Conservation (phyloP, 2,329 filamentous ascomycete genomes). For the Sphaerulina vaccinii region DNA sequence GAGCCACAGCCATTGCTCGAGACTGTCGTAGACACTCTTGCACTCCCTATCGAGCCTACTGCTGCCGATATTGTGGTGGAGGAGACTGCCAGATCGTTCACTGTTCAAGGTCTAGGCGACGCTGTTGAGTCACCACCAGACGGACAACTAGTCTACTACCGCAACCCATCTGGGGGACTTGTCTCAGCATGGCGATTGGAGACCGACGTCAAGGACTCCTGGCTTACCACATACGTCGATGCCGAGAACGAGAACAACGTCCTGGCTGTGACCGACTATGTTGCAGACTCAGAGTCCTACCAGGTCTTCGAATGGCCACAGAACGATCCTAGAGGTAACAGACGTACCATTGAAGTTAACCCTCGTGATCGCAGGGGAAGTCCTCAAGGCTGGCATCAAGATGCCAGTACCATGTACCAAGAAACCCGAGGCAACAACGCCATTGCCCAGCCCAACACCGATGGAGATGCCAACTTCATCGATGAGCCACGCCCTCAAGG, state of each 20-base stretch:
- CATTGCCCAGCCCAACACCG: conserved; percentile 55
- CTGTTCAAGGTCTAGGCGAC: conserved; percentile 51
- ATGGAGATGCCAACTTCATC: conserved; percentile 46
- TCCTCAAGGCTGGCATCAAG: conserved; percentile 55
- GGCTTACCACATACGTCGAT: conserved; percentile 60
- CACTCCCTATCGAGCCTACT: conserved; percentile 43
- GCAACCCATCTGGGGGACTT: conserved; percentile 49
- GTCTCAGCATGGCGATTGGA: conserved; percentile 58
- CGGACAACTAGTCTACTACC: conserved; percentile 57
- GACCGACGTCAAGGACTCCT: conserved; percentile 57
- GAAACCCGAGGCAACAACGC: conserved; percentile 60
- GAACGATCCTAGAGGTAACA: conserved; percentile 55
- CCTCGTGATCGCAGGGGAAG: conserved; percentile 51
- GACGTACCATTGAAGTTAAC: conserved; percentile 46
- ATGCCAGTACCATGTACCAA: conserved; percentile 51
- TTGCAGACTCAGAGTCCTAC: conserved; percentile 53
- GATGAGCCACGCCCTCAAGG: conserved; percentile 53
- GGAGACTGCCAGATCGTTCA: conserved; percentile 35
- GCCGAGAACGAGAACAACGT: conserved; percentile 49
- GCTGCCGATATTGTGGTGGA: conserved; percentile 42
- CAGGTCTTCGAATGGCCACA: conserved; percentile 58
- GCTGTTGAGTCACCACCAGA: conserved; percentile 52
- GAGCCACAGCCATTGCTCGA: conserved; percentile 48
- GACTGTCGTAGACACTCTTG: conserved; percentile 42
- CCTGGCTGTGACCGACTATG: conserved; percentile 58